Evolutionary conservation across 345 rosid species (phyloP).

Genomic region (Salix purpurea): DNA sequence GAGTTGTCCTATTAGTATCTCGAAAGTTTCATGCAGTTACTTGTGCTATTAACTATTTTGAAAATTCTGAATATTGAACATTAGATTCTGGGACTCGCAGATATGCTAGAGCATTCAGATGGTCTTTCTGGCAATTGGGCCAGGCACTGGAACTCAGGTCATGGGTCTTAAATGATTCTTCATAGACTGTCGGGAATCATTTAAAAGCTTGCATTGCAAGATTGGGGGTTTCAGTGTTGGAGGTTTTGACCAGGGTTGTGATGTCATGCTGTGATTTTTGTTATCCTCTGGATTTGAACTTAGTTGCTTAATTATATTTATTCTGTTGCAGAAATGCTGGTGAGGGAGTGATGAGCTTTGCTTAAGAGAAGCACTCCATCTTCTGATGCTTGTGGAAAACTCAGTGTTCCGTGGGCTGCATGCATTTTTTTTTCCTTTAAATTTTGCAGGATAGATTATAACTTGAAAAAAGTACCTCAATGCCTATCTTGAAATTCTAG

Average conservation of each 20-base stretch:
- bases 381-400: slow-evolving; percentile 47
- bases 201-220: slow-evolving; percentile 47
- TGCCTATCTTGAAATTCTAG: slow-evolving; percentile 18
- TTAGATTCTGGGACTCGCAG: slow-evolving; percentile 77
- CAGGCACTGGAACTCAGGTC: slow-evolving; percentile 55
- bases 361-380: slow-evolving; percentile 46
- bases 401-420: slow-evolving; percentile 37
- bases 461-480: background rate
- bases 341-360: slow-evolving; percentile 53
- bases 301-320: slow-evolving; percentile 44
- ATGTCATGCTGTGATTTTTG: slow-evolving; percentile 34
- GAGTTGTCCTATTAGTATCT: slow-evolving; percentile 8
- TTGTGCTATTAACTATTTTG: slow-evolving; percentile 27
- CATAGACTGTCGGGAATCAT: slow-evolving; percentile 36
- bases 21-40: slow-evolving; percentile 26
- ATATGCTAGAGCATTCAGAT: slow-evolving; percentile 66
- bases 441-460: slow-evolving; percentile 32
- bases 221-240: slow-evolving; percentile 42
- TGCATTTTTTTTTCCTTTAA: background rate
- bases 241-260: slow-evolving; percentile 47
- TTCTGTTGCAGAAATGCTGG: slow-evolving; percentile 68
- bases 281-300: slow-evolving; percentile 33
- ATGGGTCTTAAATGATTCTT: slow-evolving; percentile 46
- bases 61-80: slow-evolving; percentile 50
- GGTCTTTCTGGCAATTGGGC: slow-evolving; percentile 64